phyloP scores from a whole-genome alignment of 257 asterid genomes.

The Solanum rostratum region DNA sequence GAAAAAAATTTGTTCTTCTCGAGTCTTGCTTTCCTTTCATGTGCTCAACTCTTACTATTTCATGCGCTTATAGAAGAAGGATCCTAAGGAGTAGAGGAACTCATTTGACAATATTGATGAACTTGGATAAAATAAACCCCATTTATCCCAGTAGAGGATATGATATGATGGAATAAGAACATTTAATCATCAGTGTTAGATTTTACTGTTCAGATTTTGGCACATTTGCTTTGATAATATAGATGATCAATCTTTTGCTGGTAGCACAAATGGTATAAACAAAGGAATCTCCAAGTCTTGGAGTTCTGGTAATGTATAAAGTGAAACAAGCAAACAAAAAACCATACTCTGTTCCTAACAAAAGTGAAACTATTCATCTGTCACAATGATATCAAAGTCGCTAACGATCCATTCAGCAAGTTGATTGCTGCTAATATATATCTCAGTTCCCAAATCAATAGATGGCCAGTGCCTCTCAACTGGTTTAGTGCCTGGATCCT shows the following conservation, averaged over 20 bases:
- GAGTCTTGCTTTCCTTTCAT: neutral
- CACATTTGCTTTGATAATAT: neutral
- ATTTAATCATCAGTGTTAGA: neutral
- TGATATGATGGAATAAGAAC: neutral
- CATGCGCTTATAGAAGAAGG: neutral
- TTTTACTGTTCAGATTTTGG: neutral
- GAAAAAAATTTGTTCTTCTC: neutral
- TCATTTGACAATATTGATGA: neutral
- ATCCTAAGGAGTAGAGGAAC: neutral
- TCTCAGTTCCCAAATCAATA: conserved; percentile 65
- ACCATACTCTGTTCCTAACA: neutral
- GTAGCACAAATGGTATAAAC: neutral
- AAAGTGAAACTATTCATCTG: neutral
- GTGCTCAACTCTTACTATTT: neutral
- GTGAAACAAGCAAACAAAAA: neutral
- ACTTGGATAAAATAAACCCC: too few relatives aligned
- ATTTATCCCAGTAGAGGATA: too few relatives aligned
- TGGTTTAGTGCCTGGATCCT: conserved; percentile 64
- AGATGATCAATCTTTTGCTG: neutral
- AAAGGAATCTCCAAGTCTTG: neutral
- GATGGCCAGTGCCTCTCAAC: conserved; percentile 63
- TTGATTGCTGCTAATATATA: conserved; percentile 41
- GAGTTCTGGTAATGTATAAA: neutral
- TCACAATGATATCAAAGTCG: conserved; percentile 54
- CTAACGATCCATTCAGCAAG: conserved; percentile 72